phyloP scores from a whole-genome alignment of 805 yeast species.

The Lachancea sp. region DNA sequence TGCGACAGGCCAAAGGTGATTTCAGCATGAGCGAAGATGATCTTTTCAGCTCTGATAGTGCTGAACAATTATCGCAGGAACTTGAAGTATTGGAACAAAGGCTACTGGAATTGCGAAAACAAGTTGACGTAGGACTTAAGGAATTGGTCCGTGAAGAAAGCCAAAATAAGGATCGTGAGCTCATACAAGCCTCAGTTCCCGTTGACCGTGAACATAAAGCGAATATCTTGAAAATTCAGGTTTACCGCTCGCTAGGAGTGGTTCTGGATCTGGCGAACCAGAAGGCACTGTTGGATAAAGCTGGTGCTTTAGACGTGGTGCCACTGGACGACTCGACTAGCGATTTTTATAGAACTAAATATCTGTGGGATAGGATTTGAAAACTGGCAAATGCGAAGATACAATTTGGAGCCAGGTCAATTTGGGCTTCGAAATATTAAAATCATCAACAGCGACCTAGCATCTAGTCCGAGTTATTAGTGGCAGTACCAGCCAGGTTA shows the following conservation, averaged over 20 bases:
- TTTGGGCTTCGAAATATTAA: too few species aligned
- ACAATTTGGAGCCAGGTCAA: too few species aligned
- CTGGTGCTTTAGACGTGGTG: slow-evolving; percentile 45
- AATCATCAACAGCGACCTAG: too few species aligned
- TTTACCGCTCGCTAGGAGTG: slow-evolving; percentile 57
- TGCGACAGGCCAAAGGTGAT: slow-evolving; percentile 2
- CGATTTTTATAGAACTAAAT: slow-evolving; percentile 65
- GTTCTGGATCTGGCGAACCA: slow-evolving; percentile 39
- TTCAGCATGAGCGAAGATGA: slow-evolving; percentile 9
- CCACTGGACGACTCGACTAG: slow-evolving; percentile 49
- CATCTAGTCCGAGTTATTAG: too few species aligned
- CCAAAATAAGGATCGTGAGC: background rate
- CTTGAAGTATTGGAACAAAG: slow-evolving; percentile 22
- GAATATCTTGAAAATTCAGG: slow-evolving; percentile 44
- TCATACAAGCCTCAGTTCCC: slow-evolving; percentile 5
- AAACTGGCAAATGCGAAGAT: too few species aligned
- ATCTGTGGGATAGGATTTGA: slow-evolving; percentile 64
- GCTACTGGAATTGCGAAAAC: slow-evolving; percentile 17
- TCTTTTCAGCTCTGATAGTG: slow-evolving; percentile 7
- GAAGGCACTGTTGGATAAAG: slow-evolving; percentile 42
- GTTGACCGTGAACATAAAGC: slow-evolving; percentile 22
- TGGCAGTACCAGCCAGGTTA: too few species aligned
- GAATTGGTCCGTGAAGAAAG: slow-evolving; percentile 12
- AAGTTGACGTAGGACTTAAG: slow-evolving; percentile 18
- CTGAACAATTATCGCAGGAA: slow-evolving; percentile 22